A percentile compares a stretch with the other conserved stretches of the same genome.
phyloP scores from a whole-genome alignment of 2,329 filamentous ascomycete genomes.

The Didymella arachidicola region DNA sequence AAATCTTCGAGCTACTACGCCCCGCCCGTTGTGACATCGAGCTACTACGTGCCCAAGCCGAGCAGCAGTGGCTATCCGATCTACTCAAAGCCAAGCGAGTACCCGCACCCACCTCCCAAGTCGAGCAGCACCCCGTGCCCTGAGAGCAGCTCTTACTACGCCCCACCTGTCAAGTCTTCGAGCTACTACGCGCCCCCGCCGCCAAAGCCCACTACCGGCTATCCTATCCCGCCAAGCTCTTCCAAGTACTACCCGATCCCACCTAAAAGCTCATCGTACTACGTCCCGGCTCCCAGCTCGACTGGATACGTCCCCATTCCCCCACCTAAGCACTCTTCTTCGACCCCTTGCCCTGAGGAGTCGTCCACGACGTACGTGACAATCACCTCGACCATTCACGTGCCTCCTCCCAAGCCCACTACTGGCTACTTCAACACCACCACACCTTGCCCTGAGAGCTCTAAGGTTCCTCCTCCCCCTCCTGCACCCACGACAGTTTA shows the following conservation, averaged over 20 bases:
- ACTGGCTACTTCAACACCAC: slow-evolving; percentile 21
- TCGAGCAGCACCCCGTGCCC: slow-evolving; percentile 20
- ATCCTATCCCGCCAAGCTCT: background rate
- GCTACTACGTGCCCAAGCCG: slow-evolving; percentile 1
- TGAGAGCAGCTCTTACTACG: slow-evolving; percentile 4
- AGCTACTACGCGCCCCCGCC: slow-evolving; percentile 11
- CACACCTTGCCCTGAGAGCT: slow-evolving; percentile 12
- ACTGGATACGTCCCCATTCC: background rate
- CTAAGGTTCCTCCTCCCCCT: slow-evolving; percentile 16
- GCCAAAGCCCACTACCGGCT: slow-evolving; percentile 1
- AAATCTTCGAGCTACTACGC: slow-evolving; percentile 1
- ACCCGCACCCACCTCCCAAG: slow-evolving; percentile 1
- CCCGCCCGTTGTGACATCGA: background rate
- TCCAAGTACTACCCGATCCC: background rate
- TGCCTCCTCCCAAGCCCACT: slow-evolving; percentile 13
- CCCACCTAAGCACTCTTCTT: background rate
- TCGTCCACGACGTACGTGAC: background rate
- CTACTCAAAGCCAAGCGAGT: too few relatives aligned
- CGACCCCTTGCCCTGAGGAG: background rate
- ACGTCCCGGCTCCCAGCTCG: background rate
- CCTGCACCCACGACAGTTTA: slow-evolving; percentile 18
- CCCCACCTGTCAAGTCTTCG: background rate
- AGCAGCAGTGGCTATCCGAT: background rate
- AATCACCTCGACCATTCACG: slow-evolving; percentile 1
- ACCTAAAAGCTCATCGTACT: background rate